Evolutionary conservation across 345 rosid genomes (phyloP), one percentile per base, ranked within the genome.

Genomic region (Excoecaria agallocha): DNA sequence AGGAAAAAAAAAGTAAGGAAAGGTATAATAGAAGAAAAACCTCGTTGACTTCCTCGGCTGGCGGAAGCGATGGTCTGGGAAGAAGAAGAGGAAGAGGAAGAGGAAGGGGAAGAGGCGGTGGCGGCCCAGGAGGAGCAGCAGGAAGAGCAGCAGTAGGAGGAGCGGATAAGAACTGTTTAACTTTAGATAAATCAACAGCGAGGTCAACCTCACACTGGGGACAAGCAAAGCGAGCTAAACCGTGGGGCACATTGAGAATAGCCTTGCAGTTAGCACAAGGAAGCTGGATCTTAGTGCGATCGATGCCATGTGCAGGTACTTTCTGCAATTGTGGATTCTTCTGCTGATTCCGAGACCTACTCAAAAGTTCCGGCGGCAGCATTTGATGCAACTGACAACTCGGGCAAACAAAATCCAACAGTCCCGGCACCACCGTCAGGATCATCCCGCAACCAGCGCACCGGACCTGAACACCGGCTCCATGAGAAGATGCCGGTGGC

Each of bases 231-330:
- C 93, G 84, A 7, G 96, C 30, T 72, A 94, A 87, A 0, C 98
- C 98, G 43, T 90, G 97, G 1, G 98, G 98, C 13, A 94, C 97
- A 78, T 94, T 94, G 73, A 94, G 89, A 46, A 94, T 86, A 43
- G 98, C 97, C 88, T 87, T 91, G 84, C 98, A 94, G 79, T 88
- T 85, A 49, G 91, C 97, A 76, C 98, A 94, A 12, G 98, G 97
- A 58, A 94, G 87, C 79, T 94, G 98, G 86, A 92, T 91, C 97
- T 94, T 94, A 77, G 95, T 82, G 41, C 97, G 97, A 86, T 94
- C 97, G 92, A 94, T 89, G 70, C 98, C 98, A 55, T 90, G 97
- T 0, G 98, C 97, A 48, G 91, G 93, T 52, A 84, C 89, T 7
- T 83, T 86, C 19, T 80, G 83, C 15, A 83, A 78, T 2, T 72